These are phyloP conservation scores for Arthrobotrys sinensis DNA, from an alignment of 2,329 filamentous ascomycete species.

Conservation along the genomic window DNA sequence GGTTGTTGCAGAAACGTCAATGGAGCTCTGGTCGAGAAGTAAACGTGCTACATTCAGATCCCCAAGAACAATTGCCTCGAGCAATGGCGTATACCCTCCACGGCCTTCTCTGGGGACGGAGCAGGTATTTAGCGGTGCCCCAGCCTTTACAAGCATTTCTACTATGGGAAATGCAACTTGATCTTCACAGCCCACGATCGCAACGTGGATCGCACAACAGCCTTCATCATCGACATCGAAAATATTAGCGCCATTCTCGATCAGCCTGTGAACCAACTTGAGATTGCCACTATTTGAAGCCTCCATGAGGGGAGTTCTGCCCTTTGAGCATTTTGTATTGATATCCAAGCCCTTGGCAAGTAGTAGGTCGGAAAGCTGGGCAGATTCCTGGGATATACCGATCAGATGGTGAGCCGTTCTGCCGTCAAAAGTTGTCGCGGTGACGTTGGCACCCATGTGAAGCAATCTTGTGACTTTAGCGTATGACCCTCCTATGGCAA, in stretches of 20 bases:
- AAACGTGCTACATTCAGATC: background rate
- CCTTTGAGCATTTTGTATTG: background rate
- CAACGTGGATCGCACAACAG: background rate
- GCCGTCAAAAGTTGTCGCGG: background rate
- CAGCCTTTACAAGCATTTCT: background rate
- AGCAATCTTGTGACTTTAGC: background rate
- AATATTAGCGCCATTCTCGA: background rate
- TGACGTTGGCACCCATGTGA: background rate
- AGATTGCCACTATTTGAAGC: background rate
- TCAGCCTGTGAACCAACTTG: background rate
- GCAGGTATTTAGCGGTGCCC: background rate
- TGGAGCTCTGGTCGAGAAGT: background rate
- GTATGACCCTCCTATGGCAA: background rate
- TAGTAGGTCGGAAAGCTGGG: background rate
- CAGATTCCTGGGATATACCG: background rate
- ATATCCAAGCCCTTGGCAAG: background rate
- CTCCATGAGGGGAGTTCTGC: background rate
- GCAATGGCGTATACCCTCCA: background rate
- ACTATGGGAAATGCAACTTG: background rate
- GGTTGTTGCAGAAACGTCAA: background rate
- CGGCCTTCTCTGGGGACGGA: background rate
- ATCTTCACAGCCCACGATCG: background rate
- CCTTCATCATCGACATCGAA: background rate
- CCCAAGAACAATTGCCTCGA: background rate
- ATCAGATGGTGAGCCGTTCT: background rate